Evolutionary conservation across 331 rosid genomes (phyloP).

Genomic region (Quercus phellos): DNA sequence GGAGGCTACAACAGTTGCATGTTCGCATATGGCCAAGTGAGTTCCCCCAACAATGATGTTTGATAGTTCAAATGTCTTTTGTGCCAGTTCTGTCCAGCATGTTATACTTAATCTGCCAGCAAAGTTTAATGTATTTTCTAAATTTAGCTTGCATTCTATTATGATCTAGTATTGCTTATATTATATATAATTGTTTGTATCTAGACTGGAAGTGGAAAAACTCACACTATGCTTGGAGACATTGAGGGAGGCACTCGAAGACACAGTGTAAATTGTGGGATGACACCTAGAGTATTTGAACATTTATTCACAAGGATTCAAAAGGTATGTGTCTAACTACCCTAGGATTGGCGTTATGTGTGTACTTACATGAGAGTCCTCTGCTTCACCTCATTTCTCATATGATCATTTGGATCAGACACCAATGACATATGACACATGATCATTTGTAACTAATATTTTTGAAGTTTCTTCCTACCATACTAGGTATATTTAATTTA

Average conservation of each 20-base stretch:
- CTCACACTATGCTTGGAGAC: constrained; percentile 99
- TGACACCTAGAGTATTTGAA: constrained; percentile 97
- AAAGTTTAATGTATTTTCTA: background rate
- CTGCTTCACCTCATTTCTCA: background rate
- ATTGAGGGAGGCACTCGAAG: constrained; percentile 96
- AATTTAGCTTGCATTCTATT: background rate
- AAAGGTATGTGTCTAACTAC: constrained; percentile 51
- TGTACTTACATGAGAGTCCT: background rate
- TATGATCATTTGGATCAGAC: background rate
- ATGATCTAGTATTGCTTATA: background rate
- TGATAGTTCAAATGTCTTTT: background rate
- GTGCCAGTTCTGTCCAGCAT: background rate
- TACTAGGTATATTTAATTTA: background rate
- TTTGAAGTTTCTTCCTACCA: background rate
- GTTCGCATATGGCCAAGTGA: constrained; percentile 99
- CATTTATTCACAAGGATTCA: constrained; percentile 86
- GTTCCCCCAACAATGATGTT: constrained; percentile 15
- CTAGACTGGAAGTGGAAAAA: constrained; percentile 99
- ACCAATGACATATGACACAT: background rate
- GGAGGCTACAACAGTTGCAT: constrained; percentile 97
- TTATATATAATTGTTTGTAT: constrained; percentile 11
- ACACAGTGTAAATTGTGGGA: constrained; percentile 95
- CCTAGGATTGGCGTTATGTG: background rate
- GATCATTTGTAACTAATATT: background rate
- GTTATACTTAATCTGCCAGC: background rate